These are phyloP conservation scores for Pseudogymnoascus destructans DNA, from an alignment of 2,329 filamentous ascomycete species.

Conservation along the genomic window DNA sequence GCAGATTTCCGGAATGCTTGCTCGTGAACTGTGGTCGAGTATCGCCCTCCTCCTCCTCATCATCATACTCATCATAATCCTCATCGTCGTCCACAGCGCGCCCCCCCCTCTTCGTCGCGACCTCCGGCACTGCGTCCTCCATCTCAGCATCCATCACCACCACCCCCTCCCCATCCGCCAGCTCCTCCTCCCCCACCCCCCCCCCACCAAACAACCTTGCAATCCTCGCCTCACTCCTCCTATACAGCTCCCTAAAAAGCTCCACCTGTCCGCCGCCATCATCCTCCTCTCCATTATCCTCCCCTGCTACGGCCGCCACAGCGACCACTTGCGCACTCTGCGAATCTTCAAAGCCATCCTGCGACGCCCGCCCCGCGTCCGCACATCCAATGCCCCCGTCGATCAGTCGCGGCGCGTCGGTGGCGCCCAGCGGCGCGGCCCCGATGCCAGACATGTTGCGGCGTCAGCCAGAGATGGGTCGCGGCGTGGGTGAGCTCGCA, in stretches of 20 bases:
- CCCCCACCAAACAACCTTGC: slow-evolving; percentile 54
- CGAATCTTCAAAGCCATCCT: background rate
- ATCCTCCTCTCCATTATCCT: slow-evolving; percentile 52
- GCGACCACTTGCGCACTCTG: slow-evolving; percentile 32
- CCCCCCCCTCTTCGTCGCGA: slow-evolving; percentile 55
- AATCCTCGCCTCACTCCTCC: slow-evolving; percentile 63
- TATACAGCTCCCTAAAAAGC: slow-evolving; percentile 66
- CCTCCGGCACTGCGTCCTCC: slow-evolving; percentile 34
- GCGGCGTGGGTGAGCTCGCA: background rate
- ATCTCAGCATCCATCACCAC: slow-evolving; percentile 41
- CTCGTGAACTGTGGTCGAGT: slow-evolving; percentile 39
- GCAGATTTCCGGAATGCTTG: slow-evolving; percentile 37
- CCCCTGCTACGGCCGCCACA: slow-evolving; percentile 34
- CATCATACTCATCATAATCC: slow-evolving; percentile 76
- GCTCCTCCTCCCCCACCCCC: slow-evolving; percentile 21
- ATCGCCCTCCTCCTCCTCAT: slow-evolving; percentile 58
- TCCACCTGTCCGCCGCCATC: slow-evolving; percentile 54
- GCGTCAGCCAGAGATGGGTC: background rate
- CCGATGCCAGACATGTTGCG: background rate
- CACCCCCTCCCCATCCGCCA: slow-evolving; percentile 30
- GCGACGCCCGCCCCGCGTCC: slow-evolving; percentile 28
- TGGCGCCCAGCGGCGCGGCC: slow-evolving; percentile 36
- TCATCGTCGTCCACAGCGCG: slow-evolving; percentile 65
- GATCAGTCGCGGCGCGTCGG: slow-evolving; percentile 40
- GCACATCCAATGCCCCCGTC: slow-evolving; percentile 43